Conservation (phyloP, 805 yeast species). For the Cyberlindnera suaveolens region DNA sequence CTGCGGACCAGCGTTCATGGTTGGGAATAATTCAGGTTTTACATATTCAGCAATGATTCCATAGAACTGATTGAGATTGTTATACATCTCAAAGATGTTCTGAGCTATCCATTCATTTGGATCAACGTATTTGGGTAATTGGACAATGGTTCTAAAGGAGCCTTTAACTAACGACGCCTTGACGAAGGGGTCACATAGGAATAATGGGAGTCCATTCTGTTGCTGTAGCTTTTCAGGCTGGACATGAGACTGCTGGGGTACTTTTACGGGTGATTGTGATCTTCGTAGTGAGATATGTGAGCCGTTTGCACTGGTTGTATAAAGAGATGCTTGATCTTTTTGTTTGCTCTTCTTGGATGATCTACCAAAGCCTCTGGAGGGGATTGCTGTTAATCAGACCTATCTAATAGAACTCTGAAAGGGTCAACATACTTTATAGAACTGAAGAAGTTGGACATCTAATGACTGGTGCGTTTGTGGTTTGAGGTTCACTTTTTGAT, state of each 20-base stretch:
- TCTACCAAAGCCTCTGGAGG: constrained; percentile 47
- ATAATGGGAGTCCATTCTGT: constrained; percentile 34
- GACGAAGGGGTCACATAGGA: constrained; percentile 87
- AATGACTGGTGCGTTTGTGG: not conserved
- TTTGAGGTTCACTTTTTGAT: not conserved
- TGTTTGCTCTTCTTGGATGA: constrained; percentile 41
- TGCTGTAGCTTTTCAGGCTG: constrained; percentile 16
- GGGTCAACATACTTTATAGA: constrained; percentile 9
- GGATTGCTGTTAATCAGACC: not conserved
- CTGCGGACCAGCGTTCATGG: constrained; percentile 94
- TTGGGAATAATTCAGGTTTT: constrained; percentile 82
- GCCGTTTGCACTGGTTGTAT: constrained; percentile 35
- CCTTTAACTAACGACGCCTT: constrained; percentile 95
- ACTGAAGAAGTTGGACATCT: constrained; percentile 12
- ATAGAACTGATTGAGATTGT: constrained; percentile 79
- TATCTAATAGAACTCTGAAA: not conserved
- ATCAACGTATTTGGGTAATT: constrained; percentile 91
- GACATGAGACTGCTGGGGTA: constrained; percentile 16
- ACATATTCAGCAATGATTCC: constrained; percentile 89
- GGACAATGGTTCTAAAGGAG: constrained; percentile 91
- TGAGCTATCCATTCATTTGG: constrained; percentile 94
- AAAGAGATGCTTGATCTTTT: constrained; percentile 24
- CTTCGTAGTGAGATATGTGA: constrained; percentile 43
- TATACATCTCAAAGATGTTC: constrained; percentile 83
- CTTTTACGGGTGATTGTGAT: constrained; percentile 34